A percentile compares a stretch with the other conserved stretches of the same genome.
Conservation (phyloP, 1,284 basidiomycete species). For the Chalciporus piperatoides region DNA sequence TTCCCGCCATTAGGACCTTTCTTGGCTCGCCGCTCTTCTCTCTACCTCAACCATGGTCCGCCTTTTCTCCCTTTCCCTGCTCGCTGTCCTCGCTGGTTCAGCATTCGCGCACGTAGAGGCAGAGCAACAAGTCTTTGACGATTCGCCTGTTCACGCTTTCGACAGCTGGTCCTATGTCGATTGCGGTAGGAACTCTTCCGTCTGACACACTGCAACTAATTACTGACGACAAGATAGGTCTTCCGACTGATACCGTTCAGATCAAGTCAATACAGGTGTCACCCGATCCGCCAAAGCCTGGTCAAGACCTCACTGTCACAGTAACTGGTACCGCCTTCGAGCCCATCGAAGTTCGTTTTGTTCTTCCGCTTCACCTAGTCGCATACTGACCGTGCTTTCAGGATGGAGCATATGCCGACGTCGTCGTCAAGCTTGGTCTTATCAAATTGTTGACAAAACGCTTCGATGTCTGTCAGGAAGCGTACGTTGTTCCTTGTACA, state of each 20-base stretch:
- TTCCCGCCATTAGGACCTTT: conserved; percentile 6
- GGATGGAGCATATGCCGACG: conserved; percentile 90
- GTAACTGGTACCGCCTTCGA: conserved; percentile 61
- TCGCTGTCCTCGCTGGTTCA: conserved; percentile 35
- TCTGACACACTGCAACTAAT: background rate
- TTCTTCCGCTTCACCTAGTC: background rate
- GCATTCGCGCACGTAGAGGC: conserved; percentile 34
- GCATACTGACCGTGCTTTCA: conserved; percentile 33
- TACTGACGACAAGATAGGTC: conserved; percentile 38
- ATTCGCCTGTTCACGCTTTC: conserved; percentile 34
- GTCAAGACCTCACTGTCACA: conserved; percentile 77
- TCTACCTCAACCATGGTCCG: conserved; percentile 40
- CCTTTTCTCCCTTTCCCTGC: conserved; percentile 37
- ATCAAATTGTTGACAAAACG: conserved; percentile 79
- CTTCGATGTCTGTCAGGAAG: conserved; percentile 90
- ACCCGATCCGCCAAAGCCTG: conserved; percentile 83
- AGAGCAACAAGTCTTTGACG: conserved; percentile 40
- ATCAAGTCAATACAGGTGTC: conserved; percentile 65
- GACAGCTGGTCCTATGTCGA: conserved; percentile 51
- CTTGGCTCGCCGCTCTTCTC: conserved; percentile 1
- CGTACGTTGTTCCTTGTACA: conserved; percentile 55
- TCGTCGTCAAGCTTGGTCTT: conserved; percentile 83
- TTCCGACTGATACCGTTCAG: conserved; percentile 45
- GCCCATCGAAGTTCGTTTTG: conserved; percentile 57
- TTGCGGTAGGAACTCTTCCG: conserved; percentile 50